phyloP scores from a whole-genome alignment of 2,329 filamentous ascomycete genomes.

The Pestalotiopsis sp. region DNA sequence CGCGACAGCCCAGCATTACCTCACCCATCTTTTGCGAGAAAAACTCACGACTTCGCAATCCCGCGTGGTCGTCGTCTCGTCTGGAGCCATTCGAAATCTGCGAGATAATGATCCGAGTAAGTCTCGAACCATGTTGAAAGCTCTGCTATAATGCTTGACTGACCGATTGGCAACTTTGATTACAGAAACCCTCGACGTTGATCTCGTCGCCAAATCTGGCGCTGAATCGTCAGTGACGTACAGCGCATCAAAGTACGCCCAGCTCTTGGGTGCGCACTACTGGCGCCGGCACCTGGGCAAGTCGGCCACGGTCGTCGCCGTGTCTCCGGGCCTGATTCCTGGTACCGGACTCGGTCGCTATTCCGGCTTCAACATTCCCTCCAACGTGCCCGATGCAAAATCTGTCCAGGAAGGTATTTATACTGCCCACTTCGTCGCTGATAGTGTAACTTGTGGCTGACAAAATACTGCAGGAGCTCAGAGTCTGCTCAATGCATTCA shows the following conservation, averaged over 20 bases:
- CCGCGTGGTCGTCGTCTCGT: constrained; percentile 54
- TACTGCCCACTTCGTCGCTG: background rate
- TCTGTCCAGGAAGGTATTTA: constrained; percentile 45
- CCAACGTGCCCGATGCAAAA: constrained; percentile 49
- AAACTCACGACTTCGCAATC: constrained; percentile 49
- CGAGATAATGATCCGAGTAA: constrained; percentile 39
- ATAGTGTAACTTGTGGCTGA: background rate
- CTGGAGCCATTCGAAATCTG: constrained; percentile 47
- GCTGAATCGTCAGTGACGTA: constrained; percentile 36
- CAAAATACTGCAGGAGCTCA: constrained; percentile 39
- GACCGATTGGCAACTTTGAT: background rate
- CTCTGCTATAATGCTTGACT: background rate
- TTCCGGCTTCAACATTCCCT: constrained; percentile 27
- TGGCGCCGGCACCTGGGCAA: constrained; percentile 54
- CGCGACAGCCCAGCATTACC: constrained; percentile 53
- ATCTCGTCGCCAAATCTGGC: constrained; percentile 38
- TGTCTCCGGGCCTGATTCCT: constrained; percentile 56
- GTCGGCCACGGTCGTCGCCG: constrained; percentile 49
- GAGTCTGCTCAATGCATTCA: constrained; percentile 48
- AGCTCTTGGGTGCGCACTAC: constrained; percentile 55
- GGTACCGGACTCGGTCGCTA: constrained; percentile 44
- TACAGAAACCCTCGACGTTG: constrained; percentile 20
- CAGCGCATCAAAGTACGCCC: constrained; percentile 49
- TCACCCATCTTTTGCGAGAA: constrained; percentile 49
- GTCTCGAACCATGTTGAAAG: constrained; percentile 5